Base-by-base conservation (phyloP, 108 stramenopile species). In the Cyclotella atomus region DNA sequence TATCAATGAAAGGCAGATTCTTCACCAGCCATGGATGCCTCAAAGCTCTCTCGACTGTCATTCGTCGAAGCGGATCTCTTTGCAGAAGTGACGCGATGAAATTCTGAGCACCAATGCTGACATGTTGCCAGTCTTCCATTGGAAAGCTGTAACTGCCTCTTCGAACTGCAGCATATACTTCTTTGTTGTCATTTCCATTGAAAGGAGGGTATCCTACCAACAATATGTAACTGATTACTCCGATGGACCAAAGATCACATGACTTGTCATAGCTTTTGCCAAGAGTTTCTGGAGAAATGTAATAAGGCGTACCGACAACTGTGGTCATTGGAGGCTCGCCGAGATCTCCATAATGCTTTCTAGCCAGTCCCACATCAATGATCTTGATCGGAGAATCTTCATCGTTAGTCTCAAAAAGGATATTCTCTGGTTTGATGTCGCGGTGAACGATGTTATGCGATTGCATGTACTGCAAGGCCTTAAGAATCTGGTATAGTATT, bases 281-380 rank as follows among this genome's bases (percentile, higher is more conserved):
- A 7, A 75, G 49, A 1, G 89, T 82, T 32, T 98, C 96, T 2
- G 97, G 97, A 12, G 91, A 88, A 10, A 97, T 90, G 36, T 91
- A 97, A 30, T 91, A 93, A 14, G 95, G 93, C 2, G 96, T 97
- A 20, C 97, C 97, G 33, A 87, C 83, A 24, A 69, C 20, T 15
- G 86, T 77, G 2, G 45, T 87, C 86, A 93, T 73, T 45, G 70
- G 53, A 23, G 76, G 47, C 0, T 28, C 47, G 17, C 57, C 71
- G 5, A 30, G 20, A 6, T 61, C 55, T 49, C 32, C 49, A 68
- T 81, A 36, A 79, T 65, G 25, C 54, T 71, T 59, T 35, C 78
- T 59, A 33, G 90, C 89, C 55, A 95, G 82, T 27, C 97, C 97
- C 82, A 98, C 97, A 68, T 98, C 97, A 29, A 95, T 95, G 41